A percentile compares a stretch with the other conserved stretches of the same genome.
Evolutionary conservation across 192 early-diverging fungal species (phyloP).

Genomic region (Entophlyctis luteolus): DNA sequence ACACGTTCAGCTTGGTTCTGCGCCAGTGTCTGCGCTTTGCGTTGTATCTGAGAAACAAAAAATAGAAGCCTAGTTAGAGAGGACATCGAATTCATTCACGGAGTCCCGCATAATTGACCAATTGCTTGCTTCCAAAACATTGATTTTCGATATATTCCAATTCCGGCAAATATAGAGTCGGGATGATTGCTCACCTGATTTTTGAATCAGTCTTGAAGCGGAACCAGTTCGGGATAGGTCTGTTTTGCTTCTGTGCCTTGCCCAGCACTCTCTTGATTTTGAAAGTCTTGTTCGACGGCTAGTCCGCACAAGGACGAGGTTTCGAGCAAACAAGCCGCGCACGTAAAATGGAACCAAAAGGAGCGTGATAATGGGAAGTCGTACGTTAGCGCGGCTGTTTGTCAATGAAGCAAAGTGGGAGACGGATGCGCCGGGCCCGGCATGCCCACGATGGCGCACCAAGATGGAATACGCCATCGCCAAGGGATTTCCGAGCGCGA

Average conservation of each 20-base stretch:
- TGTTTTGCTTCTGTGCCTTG: conserved; percentile 99
- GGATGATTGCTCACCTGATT: conserved; percentile 60
- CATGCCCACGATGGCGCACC: too few species aligned
- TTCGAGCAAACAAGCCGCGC: too few species aligned
- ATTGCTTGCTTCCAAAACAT: background rate
- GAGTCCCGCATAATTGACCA: background rate
- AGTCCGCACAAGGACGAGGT: too few species aligned
- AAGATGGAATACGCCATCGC: too few species aligned
- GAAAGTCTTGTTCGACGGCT: conserved; percentile 99
- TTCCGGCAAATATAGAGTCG: background rate
- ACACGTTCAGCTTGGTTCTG: conserved; percentile 95
- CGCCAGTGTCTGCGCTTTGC: conserved; percentile 99
- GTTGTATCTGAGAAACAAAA: conserved; percentile 76
- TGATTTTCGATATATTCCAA: background rate
- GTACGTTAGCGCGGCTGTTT: too few species aligned
- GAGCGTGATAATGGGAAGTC: too few species aligned
- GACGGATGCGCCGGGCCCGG: too few species aligned
- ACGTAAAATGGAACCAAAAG: too few species aligned
- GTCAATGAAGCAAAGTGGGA: too few species aligned
- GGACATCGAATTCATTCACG: background rate
- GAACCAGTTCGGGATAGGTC: conserved; percentile 97
- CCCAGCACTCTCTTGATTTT: conserved; percentile 94
- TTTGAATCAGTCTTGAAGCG: conserved; percentile 90
- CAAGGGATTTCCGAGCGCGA: too few species aligned
- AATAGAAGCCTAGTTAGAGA: background rate